Evolutionary conservation across 306 rosid genomes (phyloP), one percentile per base, ranked within the genome.

Genomic region (Crataegus laevigata): DNA sequence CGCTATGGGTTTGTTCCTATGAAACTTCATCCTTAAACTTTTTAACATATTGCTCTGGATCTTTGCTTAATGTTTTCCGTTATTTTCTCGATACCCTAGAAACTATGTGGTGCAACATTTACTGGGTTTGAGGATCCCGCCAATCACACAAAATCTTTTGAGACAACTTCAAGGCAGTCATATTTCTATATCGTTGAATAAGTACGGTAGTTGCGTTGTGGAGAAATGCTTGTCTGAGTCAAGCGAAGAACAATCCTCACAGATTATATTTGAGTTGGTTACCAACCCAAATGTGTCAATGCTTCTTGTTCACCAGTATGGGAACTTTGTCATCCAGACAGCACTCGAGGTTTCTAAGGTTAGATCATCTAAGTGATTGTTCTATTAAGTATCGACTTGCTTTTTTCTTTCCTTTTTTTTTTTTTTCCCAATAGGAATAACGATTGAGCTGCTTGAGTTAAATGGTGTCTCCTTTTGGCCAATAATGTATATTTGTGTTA

Each of bases 131-230:
- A 73, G 52, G 60, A 78, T 73, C 54, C 83, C 80, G 3, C 66
- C n/a, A 45, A 32, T 88, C 3, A 81, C 91, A 21, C 38, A 32
- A 67, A 30, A 13, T 11, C n/a, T 91, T 14, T 7, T 82, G 69
- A 70, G 54, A 25, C 55, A 76, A 71, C 91, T 91, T 71, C 28
- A 70, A 68, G 87, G 89, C 52, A 58, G 32, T 1, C 86, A 78
- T 50, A 6, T 77, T 29, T 45, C 51, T 80, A 87, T 91, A 68
- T 79, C 97, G 21, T 67, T 81, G 75, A 82, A 80, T 69, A 91
- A 91, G 57, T 91, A 57, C 66, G 94, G 90, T 15, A 91, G 97
- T 62, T 86, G 88, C 82, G 97, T 91, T n/a, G 94, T 91, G 82
- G 91, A 89, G 81, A 89, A 77, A 81, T 82, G 91, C 84, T 66